Conservation (phyloP, 768 basidiomycete species). For the Lepiota brunneoincarnata region DNA sequence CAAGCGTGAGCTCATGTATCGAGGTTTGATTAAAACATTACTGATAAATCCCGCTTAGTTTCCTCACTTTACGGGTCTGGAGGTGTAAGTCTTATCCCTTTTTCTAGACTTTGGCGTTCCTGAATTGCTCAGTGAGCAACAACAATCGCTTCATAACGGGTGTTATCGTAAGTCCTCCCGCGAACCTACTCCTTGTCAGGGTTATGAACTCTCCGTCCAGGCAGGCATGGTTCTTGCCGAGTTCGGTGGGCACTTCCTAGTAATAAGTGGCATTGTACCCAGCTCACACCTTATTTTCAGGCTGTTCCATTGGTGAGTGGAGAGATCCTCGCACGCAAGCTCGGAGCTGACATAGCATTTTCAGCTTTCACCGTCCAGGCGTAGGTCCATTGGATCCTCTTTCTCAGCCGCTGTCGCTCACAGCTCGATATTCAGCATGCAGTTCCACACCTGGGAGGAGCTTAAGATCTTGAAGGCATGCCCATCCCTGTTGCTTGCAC, state of each 20-base stretch:
- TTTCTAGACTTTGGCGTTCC: neutral
- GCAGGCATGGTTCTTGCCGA: slow-evolving; percentile 43
- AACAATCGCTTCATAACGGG: slow-evolving; percentile 40
- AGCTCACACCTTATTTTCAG: slow-evolving; percentile 16
- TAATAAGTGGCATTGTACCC: neutral
- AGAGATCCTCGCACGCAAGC: slow-evolving; percentile 1
- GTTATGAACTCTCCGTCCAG: slow-evolving; percentile 21
- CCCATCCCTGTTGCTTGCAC: neutral
- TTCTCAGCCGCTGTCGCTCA: neutral
- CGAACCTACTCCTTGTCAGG: neutral
- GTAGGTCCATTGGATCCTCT: slow-evolving; percentile 25
- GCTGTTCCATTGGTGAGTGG: slow-evolving; percentile 40
- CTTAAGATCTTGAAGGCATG: slow-evolving; percentile 43
- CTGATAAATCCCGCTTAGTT: slow-evolving; percentile 24
- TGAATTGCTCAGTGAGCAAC: slow-evolving; percentile 40
- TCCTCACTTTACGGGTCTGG: slow-evolving; percentile 42
- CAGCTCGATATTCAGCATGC: slow-evolving; percentile 28
- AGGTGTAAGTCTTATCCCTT: slow-evolving; percentile 28
- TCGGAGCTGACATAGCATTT: slow-evolving; percentile 2
- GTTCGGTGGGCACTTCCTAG: slow-evolving; percentile 36
- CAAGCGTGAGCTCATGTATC: slow-evolving; percentile 36
- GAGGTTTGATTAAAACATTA: neutral
- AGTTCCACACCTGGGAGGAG: slow-evolving; percentile 40
- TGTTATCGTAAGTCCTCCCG: slow-evolving; percentile 34
- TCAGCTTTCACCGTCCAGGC: slow-evolving; percentile 47